A percentile compares a stretch with the other conserved stretches of the same genome.
phyloP scores from a whole-genome alignment of 257 asterid species.

The Thymus quinquecostatus region DNA sequence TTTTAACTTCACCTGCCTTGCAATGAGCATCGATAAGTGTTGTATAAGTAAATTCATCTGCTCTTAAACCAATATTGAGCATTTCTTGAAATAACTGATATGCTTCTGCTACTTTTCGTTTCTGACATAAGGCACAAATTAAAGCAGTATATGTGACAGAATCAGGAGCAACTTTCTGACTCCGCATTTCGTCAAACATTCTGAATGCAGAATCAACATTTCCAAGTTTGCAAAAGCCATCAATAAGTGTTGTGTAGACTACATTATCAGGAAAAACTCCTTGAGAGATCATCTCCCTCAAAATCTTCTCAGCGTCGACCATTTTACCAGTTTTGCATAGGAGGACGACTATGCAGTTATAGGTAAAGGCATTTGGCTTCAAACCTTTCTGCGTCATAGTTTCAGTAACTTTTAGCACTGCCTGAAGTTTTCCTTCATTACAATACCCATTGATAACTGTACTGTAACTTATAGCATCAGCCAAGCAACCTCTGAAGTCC shows the following conservation, averaged over 20 bases:
- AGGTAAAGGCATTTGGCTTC: slow-evolving; percentile 76
- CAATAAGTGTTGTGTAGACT: slow-evolving; percentile 81
- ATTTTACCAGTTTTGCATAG: slow-evolving; percentile 67
- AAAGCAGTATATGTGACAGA: slow-evolving; percentile 68
- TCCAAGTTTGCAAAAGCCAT: slow-evolving; percentile 74
- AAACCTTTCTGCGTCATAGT: slow-evolving; percentile 66
- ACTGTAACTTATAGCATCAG: slow-evolving; percentile 85
- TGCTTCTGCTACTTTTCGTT: slow-evolving; percentile 73
- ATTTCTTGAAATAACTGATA: slow-evolving; percentile 66
- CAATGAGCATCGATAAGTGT: slow-evolving; percentile 85
- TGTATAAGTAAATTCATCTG: slow-evolving; percentile 85
- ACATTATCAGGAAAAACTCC: slow-evolving; percentile 75
- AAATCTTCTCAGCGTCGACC: slow-evolving; percentile 68
- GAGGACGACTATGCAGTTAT: slow-evolving; percentile 69
- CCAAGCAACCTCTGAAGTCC: slow-evolving; percentile 73
- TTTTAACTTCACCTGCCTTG: slow-evolving; percentile 66
- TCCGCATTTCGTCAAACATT: slow-evolving; percentile 73
- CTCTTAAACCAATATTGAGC: slow-evolving; percentile 64
- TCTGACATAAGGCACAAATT: slow-evolving; percentile 70
- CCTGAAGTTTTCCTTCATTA: slow-evolving; percentile 54
- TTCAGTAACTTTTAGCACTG: slow-evolving; percentile 55
- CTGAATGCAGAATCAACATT: slow-evolving; percentile 55
- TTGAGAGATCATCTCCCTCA: slow-evolving; percentile 73
- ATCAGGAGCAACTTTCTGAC: slow-evolving; percentile 63
- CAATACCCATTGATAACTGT: slow-evolving; percentile 83